These are phyloP conservation scores for Phaeolepiota aurea DNA, from an alignment of 768 basidiomycete species.

Conservation along the genomic window DNA sequence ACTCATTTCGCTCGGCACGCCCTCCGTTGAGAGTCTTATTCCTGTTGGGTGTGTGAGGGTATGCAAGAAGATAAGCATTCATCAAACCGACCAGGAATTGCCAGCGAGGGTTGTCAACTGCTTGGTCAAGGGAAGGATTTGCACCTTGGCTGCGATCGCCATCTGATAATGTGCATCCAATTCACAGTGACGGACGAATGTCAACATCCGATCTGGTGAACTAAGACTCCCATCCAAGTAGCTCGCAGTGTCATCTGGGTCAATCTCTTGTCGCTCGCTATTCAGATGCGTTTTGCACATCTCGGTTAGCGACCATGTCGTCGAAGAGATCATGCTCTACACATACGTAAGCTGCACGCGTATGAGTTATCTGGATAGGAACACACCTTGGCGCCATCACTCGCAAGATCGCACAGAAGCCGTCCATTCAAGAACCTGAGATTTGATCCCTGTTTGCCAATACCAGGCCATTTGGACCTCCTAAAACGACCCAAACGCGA, in stretches of 20 bases:
- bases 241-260: conserved; percentile 87
- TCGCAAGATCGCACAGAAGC: conserved; percentile 85
- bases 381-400: conserved; percentile 86
- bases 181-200: conserved; percentile 90
- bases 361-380: neutral
- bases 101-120: conserved; percentile 95
- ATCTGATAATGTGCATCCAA: conserved; percentile 95
- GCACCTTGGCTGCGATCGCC: conserved; percentile 92
- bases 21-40: conserved; percentile 96
- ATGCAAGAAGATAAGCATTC: neutral
- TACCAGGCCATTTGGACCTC: conserved; percentile 71
- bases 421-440: conserved; percentile 78
- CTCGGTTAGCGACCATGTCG: conserved; percentile 96
- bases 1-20: conserved; percentile 97
- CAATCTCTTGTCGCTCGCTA: conserved; percentile 85
- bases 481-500: conserved; percentile 89
- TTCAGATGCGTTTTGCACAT: conserved; percentile 92
- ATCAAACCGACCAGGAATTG: conserved; percentile 75
- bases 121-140: conserved; percentile 85
- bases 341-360: neutral
- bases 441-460: conserved; percentile 80
- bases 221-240: conserved; percentile 83
- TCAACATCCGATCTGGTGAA: conserved; percentile 69
- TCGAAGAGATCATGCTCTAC: conserved; percentile 93
- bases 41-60: conserved; percentile 35